Base-by-base conservation (phyloP, 2,329 filamentous ascomycete genomes). In the Zymoseptoria brevis region DNA sequence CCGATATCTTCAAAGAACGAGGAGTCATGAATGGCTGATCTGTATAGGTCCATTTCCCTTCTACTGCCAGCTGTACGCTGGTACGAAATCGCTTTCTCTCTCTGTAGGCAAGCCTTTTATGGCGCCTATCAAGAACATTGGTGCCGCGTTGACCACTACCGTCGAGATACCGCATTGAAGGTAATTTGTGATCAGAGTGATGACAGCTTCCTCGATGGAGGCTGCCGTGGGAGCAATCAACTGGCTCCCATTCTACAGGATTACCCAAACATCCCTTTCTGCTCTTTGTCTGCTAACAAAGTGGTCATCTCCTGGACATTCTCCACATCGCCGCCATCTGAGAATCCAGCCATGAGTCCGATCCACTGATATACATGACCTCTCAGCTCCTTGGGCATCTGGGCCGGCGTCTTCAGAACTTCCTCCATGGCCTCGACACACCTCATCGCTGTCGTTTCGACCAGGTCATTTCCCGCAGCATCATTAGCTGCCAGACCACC, bases 361-460 rank as follows among this genome's bases (percentile, higher is more conserved):
- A 61, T 19, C 62, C 62, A 63, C n/a, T 49, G 48, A 53, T 61
- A 63, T 6, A 63, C 61, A 52, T 50, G 55, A 19, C 51, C 52
- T 22, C 61, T 55, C 45, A 63, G 19, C 19, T 59, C 57, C 50
- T 58, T 60, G 13, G 61, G 61, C 61, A 63, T 63, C 35, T 59
- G 54, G 3, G 61, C 49, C 19, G 56, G 61, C 22, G 53, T 30
- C 26, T 57, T 55, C 51, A 63, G 41, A 6, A 58, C 61, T 24
- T 60, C 56, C 26, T 59, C 59, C 54, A 63, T 48, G 8, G 59
- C 59, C 8, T 56, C 52, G 6, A 63, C 59, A 24, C 61, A 63
- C 30, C 50, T 48, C 49, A 55, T 60, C 30, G 61, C 61, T 13
- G 61, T 63, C 22, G n/a, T 53, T 26, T 61, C 61, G 41, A 61